Evolutionary conservation across 1,139 yeast genomes (phyloP).

Genomic region (Pichia sp.): DNA sequence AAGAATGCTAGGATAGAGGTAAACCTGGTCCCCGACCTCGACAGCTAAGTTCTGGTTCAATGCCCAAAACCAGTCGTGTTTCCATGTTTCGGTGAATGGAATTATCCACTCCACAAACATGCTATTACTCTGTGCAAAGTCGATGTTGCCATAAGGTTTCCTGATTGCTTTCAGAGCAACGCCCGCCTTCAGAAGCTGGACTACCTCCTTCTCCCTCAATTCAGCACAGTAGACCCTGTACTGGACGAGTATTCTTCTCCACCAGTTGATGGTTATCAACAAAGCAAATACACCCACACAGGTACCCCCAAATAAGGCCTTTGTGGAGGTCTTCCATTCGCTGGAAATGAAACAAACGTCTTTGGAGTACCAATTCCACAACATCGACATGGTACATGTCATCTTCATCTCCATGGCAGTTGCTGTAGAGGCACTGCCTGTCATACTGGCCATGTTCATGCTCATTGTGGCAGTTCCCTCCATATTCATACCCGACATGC

Average conservation of each 20-base stretch:
- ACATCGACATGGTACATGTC: conserved; percentile 33
- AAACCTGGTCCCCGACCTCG: conserved; percentile 18
- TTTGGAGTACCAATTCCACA: conserved; percentile 56
- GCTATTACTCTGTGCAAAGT: conserved; percentile 1
- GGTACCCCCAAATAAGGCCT: conserved; percentile 63
- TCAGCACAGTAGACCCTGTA: conserved; percentile 41
- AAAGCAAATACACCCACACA: conserved; percentile 60
- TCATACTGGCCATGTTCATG: not conserved
- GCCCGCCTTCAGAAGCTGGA: conserved; percentile 7
- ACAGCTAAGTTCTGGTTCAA: conserved; percentile 19
- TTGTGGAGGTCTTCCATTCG: conserved; percentile 56
- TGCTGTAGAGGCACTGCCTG: not conserved
- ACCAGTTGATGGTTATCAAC: conserved; percentile 52
- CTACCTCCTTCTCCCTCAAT: conserved; percentile 16
- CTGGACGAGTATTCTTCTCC: conserved; percentile 52
- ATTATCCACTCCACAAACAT: conserved; percentile 8
- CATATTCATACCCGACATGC: conserved; percentile 5
- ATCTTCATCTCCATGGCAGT: conserved; percentile 4
- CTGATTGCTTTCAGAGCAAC: not conserved
- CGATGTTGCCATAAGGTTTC: conserved; percentile 3
- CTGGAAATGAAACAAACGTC: conserved; percentile 60
- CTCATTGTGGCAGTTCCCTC: not conserved
- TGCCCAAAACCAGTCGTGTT: conserved; percentile 40
- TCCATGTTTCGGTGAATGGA: conserved; percentile 34
- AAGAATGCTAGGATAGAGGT: conserved; percentile 37